Evolutionary conservation across 805 yeast genomes (phyloP).

Genomic region (Yamadazyma kitorensis): DNA sequence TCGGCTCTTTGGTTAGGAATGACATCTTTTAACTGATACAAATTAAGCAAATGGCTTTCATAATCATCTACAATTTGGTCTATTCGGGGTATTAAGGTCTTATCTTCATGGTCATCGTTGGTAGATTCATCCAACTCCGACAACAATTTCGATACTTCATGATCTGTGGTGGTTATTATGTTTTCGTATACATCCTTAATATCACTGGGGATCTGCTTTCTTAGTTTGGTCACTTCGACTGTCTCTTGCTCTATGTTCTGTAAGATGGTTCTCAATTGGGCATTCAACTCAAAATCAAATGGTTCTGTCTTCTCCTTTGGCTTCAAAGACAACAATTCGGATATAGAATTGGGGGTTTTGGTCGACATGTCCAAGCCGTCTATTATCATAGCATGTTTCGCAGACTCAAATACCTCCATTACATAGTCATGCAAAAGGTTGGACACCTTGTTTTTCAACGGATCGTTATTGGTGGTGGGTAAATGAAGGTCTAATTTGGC

Average conservation of each 20-base stretch:
- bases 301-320: constrained; percentile 56
- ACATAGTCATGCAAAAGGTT: constrained; percentile 45
- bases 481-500: constrained; percentile 48
- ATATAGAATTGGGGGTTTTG: constrained; percentile 16
- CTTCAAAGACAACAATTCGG: constrained; percentile 23
- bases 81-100: constrained; percentile 6
- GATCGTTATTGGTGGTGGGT: constrained; percentile 43
- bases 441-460: constrained; percentile 44
- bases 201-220: constrained; percentile 50
- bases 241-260: constrained; percentile 62
- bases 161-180: constrained; percentile 28
- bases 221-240: constrained; percentile 50
- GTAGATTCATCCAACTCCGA: constrained; percentile 15
- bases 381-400: constrained; percentile 53
- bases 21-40: constrained; percentile 31
- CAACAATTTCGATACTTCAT: constrained; percentile 24
- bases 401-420: constrained; percentile 53
- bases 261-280: constrained; percentile 53
- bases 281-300: constrained; percentile 64
- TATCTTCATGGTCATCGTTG: not conserved
- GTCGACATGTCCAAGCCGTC: constrained; percentile 48
- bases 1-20: constrained; percentile 37
- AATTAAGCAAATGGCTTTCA: constrained; percentile 23
- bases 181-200: constrained; percentile 37
- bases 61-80: constrained; percentile 23